These are phyloP conservation scores for Grosmannia huntii DNA, from an alignment of 2,329 filamentous ascomycete genomes.

Conservation along the genomic window DNA sequence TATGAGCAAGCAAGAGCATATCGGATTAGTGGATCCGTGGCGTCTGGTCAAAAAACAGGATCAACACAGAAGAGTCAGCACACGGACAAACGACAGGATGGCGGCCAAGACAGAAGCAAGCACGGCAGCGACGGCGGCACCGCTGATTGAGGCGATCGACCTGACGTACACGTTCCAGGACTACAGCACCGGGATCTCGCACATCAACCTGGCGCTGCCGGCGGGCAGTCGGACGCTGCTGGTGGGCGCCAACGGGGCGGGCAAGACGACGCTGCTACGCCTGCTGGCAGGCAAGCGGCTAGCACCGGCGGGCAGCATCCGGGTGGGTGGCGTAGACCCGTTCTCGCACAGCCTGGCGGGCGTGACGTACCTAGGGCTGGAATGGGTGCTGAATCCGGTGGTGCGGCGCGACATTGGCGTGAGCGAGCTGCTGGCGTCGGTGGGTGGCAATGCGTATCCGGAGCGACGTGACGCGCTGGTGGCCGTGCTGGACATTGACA, in stretches of 20 bases:
- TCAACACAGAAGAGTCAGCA: background rate
- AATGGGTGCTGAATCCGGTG: conserved; percentile 97
- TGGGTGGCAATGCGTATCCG: conserved; percentile 76
- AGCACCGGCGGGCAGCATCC: conserved; percentile 61
- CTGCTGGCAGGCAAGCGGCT: conserved; percentile 92
- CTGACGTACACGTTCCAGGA: conserved; percentile 86
- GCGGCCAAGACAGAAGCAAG: background rate
- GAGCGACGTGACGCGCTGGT: conserved; percentile 79
- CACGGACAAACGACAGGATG: background rate
- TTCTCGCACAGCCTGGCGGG: conserved; percentile 85
- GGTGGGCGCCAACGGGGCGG: conserved; percentile 92
- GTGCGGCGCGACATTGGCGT: conserved; percentile 93
- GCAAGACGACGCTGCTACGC: conserved; percentile 91
- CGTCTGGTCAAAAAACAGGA: background rate
- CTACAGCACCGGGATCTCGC: conserved; percentile 61
- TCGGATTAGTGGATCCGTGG: too few relatives aligned
- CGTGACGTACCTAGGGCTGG: conserved; percentile 90
- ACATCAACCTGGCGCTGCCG: conserved; percentile 66
- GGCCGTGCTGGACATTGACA: conserved; percentile 79
- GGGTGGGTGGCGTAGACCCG: conserved; percentile 73
- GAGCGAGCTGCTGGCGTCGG: conserved; percentile 65
- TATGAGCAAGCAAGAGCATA: too few relatives aligned
- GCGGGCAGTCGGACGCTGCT: conserved; percentile 76
- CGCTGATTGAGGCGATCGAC: conserved; percentile 58
- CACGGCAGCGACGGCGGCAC: too few relatives aligned